Percentiles rank a stretch among this genome's conserved stretches.
Conservation (phyloP, 169 alveolate species). For the Theileria equi region DNA sequence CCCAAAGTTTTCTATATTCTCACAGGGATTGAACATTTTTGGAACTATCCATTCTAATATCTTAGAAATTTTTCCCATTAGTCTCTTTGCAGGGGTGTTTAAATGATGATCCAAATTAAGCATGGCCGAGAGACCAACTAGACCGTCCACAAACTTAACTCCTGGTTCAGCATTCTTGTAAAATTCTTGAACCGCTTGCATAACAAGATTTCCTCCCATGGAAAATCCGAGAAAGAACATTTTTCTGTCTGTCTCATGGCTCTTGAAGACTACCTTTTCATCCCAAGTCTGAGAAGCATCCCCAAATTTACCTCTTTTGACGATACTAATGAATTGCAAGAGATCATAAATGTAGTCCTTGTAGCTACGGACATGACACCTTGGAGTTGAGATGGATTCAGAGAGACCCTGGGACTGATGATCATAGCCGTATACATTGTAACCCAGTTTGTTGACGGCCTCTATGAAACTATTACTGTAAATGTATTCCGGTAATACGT, state of each 20-base stretch:
- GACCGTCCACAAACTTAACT: too few species aligned
- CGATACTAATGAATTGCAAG: conserved; percentile 60
- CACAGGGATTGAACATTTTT: too few species aligned
- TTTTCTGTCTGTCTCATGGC: conserved; percentile 3
- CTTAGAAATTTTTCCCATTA: too few species aligned
- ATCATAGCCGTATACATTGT: conserved; percentile 67
- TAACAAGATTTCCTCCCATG: conserved; percentile 73
- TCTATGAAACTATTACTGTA: conserved; percentile 63
- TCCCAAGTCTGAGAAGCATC: conserved; percentile 16
- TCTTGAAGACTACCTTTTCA: conserved; percentile 8
- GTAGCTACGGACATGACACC: conserved; percentile 15
- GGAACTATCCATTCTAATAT: too few species aligned
- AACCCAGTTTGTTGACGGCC: conserved; percentile 55
- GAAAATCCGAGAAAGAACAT: conserved; percentile 65
- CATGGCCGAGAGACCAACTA: too few species aligned
- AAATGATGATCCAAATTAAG: too few species aligned
- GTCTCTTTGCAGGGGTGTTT: too few species aligned
- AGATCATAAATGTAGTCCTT: conserved; percentile 62
- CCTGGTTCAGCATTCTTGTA: background rate
- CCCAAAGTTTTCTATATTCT: too few species aligned
- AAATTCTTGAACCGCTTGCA: conserved; percentile 1
- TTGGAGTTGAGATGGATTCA: conserved; percentile 41
- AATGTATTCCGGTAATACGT: conserved; percentile 16
- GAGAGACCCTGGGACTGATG: conserved; percentile 70
- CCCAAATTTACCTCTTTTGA: conserved; percentile 27